Base-by-base conservation (phyloP, 495 filamentous ascomycete species). In the Aspergillus funiculosus region DNA sequence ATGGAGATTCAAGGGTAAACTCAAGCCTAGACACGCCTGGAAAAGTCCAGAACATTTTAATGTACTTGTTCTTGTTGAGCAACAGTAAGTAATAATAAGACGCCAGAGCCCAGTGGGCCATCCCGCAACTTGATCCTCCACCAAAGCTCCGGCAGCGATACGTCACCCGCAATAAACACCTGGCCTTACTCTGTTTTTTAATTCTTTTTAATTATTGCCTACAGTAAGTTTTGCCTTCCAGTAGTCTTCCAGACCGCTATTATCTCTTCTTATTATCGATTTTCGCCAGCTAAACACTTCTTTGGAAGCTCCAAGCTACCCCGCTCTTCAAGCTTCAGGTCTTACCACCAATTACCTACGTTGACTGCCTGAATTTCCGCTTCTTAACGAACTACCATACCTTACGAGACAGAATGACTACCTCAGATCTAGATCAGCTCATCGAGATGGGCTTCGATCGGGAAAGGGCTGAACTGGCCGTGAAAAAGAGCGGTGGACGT, bases 361-460 rank as follows among this genome's bases (percentile, higher is more conserved):
- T 4, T 32, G 15, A 10, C 31, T 17, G 8, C 11, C 24, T 8
- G 29, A n/a, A 14, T 29, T 5, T n/a, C 22, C 25, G 6, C 9
- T 8, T 14, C 14, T 14, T 15, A 24, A 25, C 8, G 18, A 20
- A 8, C 19, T 8, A 5, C 10, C 13, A 36, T 36, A 17, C 1
- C 9, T 1, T 4, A 5, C 34, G 15, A 3, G 18, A 27, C 9
- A 77, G 53, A 52, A 89, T 86, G 83, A 75, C 75, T 20, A 73
- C 83, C 21, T 76, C 83, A 27, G 86, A 94, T 58, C 72, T 94
- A 13, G 79, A 91, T 9, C 73, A 82, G 55, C 83, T 98, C 59
- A 60, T 94, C 54, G 89, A 94, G 43, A 96, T 97, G 90, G 92
- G 92, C 57, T 98, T 98, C 53, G 87, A 94, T 48, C 74, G 79